These are phyloP conservation scores for Laburnicola sp. DNA, from an alignment of 2,329 filamentous ascomycete genomes.

Conservation along the genomic window DNA sequence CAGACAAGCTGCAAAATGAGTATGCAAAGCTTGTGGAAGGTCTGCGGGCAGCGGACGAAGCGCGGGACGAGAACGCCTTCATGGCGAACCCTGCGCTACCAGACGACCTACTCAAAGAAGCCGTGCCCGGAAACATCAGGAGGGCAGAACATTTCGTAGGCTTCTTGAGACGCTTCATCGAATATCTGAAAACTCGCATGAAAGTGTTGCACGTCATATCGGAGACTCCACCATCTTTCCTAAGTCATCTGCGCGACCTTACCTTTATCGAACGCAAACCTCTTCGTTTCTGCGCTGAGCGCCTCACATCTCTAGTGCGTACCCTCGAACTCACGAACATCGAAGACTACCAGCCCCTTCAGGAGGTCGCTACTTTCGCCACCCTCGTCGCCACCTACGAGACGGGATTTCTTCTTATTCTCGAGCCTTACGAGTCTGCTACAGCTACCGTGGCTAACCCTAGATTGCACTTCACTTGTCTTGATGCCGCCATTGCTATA, in stretches of 20 bases:
- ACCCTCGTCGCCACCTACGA: conserved; percentile 96
- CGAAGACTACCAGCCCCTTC: conserved; percentile 93
- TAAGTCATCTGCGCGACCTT: conserved; percentile 88
- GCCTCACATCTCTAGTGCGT: conserved; percentile 88
- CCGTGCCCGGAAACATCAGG: conserved; percentile 93
- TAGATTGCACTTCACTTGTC: conserved; percentile 93
- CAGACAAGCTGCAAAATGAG: conserved; percentile 90
- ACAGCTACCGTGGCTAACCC: conserved; percentile 95
- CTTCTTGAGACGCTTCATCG: conserved; percentile 94
- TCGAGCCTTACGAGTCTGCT: conserved; percentile 97
- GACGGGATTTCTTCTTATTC: conserved; percentile 89
- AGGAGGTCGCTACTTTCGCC: conserved; percentile 97
- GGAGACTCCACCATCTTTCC: conserved; percentile 91
- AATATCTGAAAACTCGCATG: conserved; percentile 97
- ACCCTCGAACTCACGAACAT: conserved; percentile 96
- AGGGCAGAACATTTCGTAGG: conserved; percentile 94
- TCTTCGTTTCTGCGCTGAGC: conserved; percentile 89
- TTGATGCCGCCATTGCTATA: conserved; percentile 97
- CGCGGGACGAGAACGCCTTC: conserved; percentile 89
- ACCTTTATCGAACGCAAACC: conserved; percentile 99
- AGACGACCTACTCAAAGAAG: conserved; percentile 91
- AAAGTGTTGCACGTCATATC: conserved; percentile 97
- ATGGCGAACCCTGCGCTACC: conserved; percentile 95
- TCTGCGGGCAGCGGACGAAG: conserved; percentile 82
- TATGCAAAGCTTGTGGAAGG: conserved; percentile 96